A percentile compares a stretch with the other conserved stretches of the same genome.
phyloP scores from a whole-genome alignment of 148 eudicot species.

The Vaccinium corymbosum region DNA sequence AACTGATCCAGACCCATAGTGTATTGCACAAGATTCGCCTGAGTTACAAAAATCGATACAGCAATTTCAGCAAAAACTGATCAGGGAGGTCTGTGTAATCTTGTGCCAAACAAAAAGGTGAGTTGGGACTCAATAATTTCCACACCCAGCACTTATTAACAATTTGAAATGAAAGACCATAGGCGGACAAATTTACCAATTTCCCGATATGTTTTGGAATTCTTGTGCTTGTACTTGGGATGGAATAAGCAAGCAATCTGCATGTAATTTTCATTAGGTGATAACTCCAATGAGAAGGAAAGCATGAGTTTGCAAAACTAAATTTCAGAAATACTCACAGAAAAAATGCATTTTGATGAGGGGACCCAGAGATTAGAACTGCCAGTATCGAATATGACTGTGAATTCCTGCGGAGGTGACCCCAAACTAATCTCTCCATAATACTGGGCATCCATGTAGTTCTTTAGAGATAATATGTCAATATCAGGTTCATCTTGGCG shows the following conservation, averaged over 20 bases:
- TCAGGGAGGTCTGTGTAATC: neutral
- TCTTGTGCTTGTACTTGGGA: conserved; percentile 56
- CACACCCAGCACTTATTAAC: neutral
- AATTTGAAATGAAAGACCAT: neutral
- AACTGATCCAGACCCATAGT: conserved; percentile 68
- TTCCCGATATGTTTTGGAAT: conserved; percentile 58
- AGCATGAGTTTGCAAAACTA: neutral
- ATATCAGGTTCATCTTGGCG: conserved; percentile 28
- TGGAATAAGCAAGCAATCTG: conserved; percentile 91
- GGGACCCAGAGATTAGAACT: conserved; percentile 97
- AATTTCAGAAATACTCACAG: conserved; percentile 47
- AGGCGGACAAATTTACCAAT: conserved; percentile 38
- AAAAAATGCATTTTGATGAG: conserved; percentile 78
- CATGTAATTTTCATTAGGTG: conserved; percentile 12
- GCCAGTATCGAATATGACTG: conserved; percentile 86
- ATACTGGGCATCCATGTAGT: conserved; percentile 88
- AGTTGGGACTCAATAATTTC: neutral
- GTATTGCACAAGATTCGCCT: conserved; percentile 56
- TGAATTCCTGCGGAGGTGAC: conserved; percentile 76
- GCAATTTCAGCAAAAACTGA: neutral
- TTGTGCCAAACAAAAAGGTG: conserved; percentile 4
- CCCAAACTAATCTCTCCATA: conserved; percentile 83
- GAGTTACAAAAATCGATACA: conserved; percentile 13
- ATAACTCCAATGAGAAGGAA: neutral
- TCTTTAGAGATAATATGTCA: conserved; percentile 60